These are phyloP conservation scores for Ophiostoma fasciatum DNA, from an alignment of 2,329 filamentous ascomycete species.

Conservation along the genomic window DNA sequence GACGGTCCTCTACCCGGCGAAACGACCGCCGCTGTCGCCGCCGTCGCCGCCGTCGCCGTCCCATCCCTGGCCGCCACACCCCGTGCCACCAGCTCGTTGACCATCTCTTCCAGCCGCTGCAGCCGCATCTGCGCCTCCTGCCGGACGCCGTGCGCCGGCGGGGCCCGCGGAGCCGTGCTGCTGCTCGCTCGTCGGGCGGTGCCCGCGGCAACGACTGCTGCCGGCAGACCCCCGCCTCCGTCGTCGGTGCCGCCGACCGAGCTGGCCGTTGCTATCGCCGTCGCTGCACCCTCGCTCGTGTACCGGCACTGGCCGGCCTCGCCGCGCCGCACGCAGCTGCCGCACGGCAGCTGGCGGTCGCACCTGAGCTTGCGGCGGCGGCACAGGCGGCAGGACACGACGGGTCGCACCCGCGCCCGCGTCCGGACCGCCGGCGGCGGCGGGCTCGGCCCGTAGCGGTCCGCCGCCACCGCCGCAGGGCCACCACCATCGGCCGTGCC, in stretches of 20 bases:
- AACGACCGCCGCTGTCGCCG: background rate
- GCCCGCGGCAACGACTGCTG: background rate
- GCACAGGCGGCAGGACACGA: constrained; percentile 27
- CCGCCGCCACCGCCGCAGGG: too few relatives aligned
- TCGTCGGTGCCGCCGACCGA: too few relatives aligned
- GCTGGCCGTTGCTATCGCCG: too few relatives aligned
- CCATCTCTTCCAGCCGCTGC: constrained; percentile 26
- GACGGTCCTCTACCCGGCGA: background rate
- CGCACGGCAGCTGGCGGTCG: constrained; percentile 25
- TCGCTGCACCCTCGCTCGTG: too few relatives aligned
- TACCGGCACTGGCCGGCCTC: constrained; percentile 21
- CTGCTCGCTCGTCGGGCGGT: too few relatives aligned
- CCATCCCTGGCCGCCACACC: background rate
- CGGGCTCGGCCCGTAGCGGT: too few relatives aligned
- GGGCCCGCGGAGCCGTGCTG: too few relatives aligned
- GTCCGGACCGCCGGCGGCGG: too few relatives aligned
- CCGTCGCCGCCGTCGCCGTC: background rate
- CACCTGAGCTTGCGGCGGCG: constrained; percentile 29
- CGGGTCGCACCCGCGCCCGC: constrained; percentile 15
- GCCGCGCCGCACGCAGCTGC: constrained; percentile 24
- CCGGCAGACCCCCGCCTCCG: too few relatives aligned
- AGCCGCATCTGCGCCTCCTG: constrained; percentile 26
- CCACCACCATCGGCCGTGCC: too few relatives aligned
- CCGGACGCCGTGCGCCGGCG: constrained; percentile 8
- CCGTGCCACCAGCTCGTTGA: constrained; percentile 14